Evolutionary conservation across 768 basidiomycete species (phyloP).

Genomic region (Amanita brunnescens): DNA sequence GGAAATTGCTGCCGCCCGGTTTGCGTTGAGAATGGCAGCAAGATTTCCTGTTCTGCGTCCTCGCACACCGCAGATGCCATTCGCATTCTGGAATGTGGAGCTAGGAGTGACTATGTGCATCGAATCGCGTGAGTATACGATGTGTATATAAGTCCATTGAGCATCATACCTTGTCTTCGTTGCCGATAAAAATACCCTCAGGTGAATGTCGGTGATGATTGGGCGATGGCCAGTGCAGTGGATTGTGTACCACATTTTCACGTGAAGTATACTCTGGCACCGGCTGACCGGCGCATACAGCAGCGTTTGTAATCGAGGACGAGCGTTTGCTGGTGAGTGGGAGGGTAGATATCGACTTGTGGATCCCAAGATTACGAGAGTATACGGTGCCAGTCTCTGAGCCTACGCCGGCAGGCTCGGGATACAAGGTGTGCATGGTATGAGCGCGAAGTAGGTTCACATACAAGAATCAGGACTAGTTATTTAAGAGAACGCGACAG

Average conservation of each 20-base stretch:
- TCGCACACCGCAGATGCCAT: not conserved
- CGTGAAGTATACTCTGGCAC: not conserved
- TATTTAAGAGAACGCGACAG: not conserved
- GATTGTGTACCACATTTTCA: conserved; percentile 4
- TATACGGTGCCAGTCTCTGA: not conserved
- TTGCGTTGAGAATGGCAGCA: not conserved
- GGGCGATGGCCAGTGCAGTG: conserved; percentile 2
- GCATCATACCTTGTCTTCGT: not conserved
- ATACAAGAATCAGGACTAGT: not conserved
- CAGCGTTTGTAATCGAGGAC: not conserved
- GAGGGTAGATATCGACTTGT: conserved; percentile 6
- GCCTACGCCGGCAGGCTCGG: not conserved
- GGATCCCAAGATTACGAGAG: not conserved
- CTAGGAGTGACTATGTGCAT: not conserved
- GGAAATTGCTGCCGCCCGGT: not conserved
- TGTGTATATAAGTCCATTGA: not conserved
- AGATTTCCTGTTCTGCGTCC: not conserved
- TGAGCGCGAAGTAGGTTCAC: not conserved
- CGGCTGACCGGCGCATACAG: conserved; percentile 5
- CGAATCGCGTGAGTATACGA: not conserved
- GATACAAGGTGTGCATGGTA: not conserved
- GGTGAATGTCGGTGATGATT: conserved; percentile 2
- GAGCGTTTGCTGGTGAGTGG: not conserved
- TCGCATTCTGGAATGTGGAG: not conserved
- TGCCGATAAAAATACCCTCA: not conserved